A percentile compares a stretch with the other conserved stretches of the same genome.
Evolutionary conservation across 1,139 yeast genomes (phyloP).

Genomic region (Geotrichum citri-aurantii): DNA sequence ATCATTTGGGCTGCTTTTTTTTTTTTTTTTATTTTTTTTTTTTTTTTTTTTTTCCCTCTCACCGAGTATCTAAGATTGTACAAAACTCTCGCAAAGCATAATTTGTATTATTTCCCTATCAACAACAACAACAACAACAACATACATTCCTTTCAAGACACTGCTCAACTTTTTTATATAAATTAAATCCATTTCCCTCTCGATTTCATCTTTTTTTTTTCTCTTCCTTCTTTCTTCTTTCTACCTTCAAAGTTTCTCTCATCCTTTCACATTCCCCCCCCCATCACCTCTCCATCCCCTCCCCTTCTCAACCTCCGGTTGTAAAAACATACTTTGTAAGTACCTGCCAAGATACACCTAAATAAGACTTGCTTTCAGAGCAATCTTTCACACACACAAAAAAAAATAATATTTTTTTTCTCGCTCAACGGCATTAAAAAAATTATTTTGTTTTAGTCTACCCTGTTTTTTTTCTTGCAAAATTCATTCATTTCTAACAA

Average conservation of each 20-base stretch:
- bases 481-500: no score
- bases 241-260: not conserved
- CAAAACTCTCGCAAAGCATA: not conserved
- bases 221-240: not conserved
- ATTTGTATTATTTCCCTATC: not conserved
- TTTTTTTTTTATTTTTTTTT: no score
- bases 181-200: not conserved
- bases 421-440: not conserved
- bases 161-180: not conserved
- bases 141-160: not conserved
- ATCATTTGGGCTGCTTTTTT: not conserved
- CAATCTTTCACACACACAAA: no score
- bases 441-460: not conserved
- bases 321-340: not conserved
- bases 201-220: not conserved
- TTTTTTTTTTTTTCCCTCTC: no score
- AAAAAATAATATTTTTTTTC: no score
- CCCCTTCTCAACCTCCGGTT: conserved; percentile 4
- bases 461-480: not conserved
- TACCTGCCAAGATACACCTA: not conserved
- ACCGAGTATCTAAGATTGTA: not conserved
- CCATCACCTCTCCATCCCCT: not conserved
- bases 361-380: not conserved
- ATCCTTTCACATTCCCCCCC: not conserved
- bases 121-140: not conserved